Conservation (phyloP, 2,329 filamentous ascomycete species). For the Hypoxylon sp. region DNA sequence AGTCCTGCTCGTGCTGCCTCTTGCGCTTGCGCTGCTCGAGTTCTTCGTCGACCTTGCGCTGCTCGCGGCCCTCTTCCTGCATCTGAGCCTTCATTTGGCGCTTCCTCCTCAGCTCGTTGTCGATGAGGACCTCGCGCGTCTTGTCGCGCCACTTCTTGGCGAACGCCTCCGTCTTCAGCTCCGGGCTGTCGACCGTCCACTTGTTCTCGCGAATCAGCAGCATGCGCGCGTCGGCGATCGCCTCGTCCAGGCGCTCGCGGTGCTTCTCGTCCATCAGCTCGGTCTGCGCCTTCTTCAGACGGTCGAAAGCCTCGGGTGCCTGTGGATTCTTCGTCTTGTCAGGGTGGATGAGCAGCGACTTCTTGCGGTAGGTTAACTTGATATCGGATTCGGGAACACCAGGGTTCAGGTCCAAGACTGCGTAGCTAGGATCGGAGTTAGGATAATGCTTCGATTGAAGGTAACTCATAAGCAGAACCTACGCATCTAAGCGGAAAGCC, state of each 20-base stretch:
- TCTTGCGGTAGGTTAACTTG: constrained; percentile 92
- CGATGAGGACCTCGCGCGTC: constrained; percentile 87
- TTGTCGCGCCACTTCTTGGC: constrained; percentile 90
- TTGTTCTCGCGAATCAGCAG: constrained; percentile 94
- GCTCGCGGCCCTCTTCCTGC: constrained; percentile 94
- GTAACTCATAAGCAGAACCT: constrained; percentile 43
- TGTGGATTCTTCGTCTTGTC: constrained; percentile 94
- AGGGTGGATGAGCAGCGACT: constrained; percentile 98
- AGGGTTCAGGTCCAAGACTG: constrained; percentile 93
- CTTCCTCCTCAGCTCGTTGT: constrained; percentile 87
- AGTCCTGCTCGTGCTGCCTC: constrained; percentile 92
- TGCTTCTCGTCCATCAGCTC: constrained; percentile 95
- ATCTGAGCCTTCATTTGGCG: constrained; percentile 93
- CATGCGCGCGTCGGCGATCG: constrained; percentile 95
- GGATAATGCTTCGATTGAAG: neutral
- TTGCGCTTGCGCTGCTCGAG: constrained; percentile 83
- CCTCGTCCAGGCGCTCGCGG: constrained; percentile 87
- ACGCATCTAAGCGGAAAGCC: constrained; percentile 81
- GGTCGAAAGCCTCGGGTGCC: constrained; percentile 95
- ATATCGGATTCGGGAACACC: constrained; percentile 97
- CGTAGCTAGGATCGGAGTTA: constrained; percentile 70
- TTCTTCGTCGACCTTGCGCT: constrained; percentile 88
- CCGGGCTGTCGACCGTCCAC: constrained; percentile 88
- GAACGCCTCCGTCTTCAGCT: constrained; percentile 87
- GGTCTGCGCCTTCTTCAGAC: constrained; percentile 93